Evolutionary conservation across 257 asterid species (phyloP).

Genomic region (Solanum bulbocastanum): DNA sequence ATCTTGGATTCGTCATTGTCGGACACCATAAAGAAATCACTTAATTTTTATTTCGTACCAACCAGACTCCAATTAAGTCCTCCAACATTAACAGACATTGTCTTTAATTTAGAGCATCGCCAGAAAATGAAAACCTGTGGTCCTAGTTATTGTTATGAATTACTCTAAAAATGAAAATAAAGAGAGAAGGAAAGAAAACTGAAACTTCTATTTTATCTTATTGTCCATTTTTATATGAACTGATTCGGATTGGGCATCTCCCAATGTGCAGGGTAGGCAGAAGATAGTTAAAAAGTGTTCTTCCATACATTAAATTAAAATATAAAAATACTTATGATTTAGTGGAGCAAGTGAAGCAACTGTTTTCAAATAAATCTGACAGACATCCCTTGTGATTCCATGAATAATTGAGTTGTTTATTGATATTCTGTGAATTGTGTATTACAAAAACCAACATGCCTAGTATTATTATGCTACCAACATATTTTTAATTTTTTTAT

Average conservation of each 20-base stretch:
- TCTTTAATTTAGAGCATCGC: not conserved
- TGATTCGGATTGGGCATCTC: conserved; percentile 14
- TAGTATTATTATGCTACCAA: not conserved
- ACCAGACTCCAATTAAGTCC: not conserved
- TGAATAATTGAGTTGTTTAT: conserved; percentile 32
- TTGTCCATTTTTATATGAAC: conserved; percentile 23
- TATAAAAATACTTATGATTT: conserved; percentile 1
- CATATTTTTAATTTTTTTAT: not conserved
- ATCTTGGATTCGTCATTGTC: fast-evolving
- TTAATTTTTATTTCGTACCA: not conserved
- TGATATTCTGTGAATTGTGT: conserved; percentile 15
- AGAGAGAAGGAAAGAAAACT: not conserved
- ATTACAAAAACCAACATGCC: conserved; percentile 17
- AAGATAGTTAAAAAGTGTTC: conserved; percentile 2
- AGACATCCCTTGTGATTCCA: conserved; percentile 49
- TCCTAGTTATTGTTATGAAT: conserved; percentile 5
- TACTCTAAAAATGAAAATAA: no score
- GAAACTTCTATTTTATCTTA: conserved; percentile 78
- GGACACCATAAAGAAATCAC: not conserved
- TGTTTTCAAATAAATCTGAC: conserved; percentile 44
- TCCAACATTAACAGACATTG: not conserved
- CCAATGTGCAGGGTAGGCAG: conserved; percentile 32
- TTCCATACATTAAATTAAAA: not conserved
- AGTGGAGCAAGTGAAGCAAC: conserved; percentile 33
- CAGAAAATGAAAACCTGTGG: conserved; percentile 4